These are phyloP conservation scores for Lepiota venenata DNA, from an alignment of 768 basidiomycete species.

Conservation along the genomic window DNA sequence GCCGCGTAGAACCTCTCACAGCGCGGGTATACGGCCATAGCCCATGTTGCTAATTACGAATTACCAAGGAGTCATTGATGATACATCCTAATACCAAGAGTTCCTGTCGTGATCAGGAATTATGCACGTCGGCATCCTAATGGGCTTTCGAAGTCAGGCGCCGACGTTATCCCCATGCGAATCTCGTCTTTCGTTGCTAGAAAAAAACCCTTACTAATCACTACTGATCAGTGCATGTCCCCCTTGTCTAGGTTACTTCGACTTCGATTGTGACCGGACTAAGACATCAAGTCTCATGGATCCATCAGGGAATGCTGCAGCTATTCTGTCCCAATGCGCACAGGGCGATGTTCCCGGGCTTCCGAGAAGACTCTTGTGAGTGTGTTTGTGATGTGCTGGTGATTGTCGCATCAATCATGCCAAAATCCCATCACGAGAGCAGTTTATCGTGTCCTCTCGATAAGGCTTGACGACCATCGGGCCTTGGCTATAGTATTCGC, in stretches of 20 bases:
- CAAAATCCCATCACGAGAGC: background rate
- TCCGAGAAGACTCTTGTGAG: background rate
- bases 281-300: background rate
- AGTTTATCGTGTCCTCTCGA: too few relatives aligned
- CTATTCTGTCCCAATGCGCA: background rate
- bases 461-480: too few relatives aligned
- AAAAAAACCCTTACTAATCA: too few relatives aligned
- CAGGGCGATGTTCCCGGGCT: background rate
- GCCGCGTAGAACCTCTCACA: background rate
- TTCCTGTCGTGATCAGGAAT: too few relatives aligned
- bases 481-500: too few relatives aligned
- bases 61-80: background rate
- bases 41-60: background rate
- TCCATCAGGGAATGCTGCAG: background rate
- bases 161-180: too few relatives aligned
- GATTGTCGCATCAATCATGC: slow-evolving; percentile 7
- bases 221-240: too few relatives aligned
- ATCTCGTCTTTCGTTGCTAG: too few relatives aligned
- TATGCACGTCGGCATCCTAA: too few relatives aligned
- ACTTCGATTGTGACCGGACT: background rate
- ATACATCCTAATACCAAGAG: too few relatives aligned
- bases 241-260: too few relatives aligned
- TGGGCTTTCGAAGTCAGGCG: too few relatives aligned
- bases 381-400: background rate
- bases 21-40: background rate